A percentile compares a stretch with the other conserved stretches of the same genome.
Evolutionary conservation across 106 monocot genomes (phyloP).

Genomic region (Platanthera zijinensis): DNA sequence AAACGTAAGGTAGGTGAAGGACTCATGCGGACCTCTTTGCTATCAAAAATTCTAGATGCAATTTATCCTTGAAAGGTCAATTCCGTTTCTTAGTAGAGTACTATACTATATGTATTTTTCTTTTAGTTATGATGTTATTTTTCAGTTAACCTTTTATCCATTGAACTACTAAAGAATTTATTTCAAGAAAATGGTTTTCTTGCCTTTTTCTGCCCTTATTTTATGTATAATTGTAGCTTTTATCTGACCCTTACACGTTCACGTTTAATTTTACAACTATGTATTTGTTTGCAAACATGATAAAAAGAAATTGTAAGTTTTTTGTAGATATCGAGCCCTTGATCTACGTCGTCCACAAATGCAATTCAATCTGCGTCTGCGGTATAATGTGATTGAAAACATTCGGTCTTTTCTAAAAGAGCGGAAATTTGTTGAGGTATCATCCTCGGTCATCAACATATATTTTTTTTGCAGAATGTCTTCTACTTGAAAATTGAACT

Average conservation of each 20-base stretch:
- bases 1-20: not conserved
- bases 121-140: not conserved
- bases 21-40: not conserved
- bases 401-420: constrained; percentile 84
- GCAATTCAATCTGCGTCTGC: constrained; percentile 79
- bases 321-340: constrained; percentile 70
- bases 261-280: not conserved
- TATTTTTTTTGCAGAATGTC: not conserved
- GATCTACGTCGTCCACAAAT: constrained; percentile 85
- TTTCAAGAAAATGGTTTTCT: not conserved
- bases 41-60: not conserved
- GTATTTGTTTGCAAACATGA: constrained; percentile 8
- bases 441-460: not conserved
- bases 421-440: constrained; percentile 92
- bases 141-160: not conserved
- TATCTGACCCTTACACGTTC: not conserved
- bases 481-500: not conserved
- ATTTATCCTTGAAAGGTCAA: not conserved
- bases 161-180: not conserved
- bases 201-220: not conserved
- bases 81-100: not conserved
- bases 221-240: not conserved
- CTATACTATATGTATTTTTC: not conserved
- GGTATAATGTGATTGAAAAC: constrained; percentile 71
- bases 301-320: constrained; percentile 7